Evolutionary conservation across 148 eudicot species (phyloP).

Genomic region (Amaranthus palmeri): DNA sequence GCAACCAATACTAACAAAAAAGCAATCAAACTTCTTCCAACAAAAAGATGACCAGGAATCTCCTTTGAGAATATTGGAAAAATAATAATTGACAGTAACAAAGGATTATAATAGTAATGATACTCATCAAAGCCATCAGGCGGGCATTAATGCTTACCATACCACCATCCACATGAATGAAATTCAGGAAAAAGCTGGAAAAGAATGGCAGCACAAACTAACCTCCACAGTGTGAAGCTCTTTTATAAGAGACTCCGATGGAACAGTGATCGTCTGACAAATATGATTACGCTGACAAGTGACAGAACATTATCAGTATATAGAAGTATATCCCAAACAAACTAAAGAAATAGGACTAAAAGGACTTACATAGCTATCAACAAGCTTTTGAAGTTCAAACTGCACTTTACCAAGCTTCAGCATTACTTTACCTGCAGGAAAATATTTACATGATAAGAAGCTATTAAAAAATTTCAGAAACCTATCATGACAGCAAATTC

Average conservation of each 20-base stretch:
- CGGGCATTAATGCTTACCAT: background rate
- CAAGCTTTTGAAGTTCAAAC: conserved; percentile 77
- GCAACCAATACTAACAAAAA: background rate
- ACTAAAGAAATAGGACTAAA: background rate
- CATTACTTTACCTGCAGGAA: conserved; percentile 69
- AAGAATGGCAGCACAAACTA: conserved; percentile 16
- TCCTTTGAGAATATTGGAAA: background rate
- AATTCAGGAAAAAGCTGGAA: background rate
- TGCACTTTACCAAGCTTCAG: conserved; percentile 83
- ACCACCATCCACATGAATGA: background rate
- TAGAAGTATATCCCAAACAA: background rate
- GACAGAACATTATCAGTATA: conserved; percentile 14
- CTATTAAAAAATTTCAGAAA: background rate
- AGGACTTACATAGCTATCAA: conserved; percentile 79
- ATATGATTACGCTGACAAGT: conserved; percentile 81
- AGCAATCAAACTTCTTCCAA: background rate
- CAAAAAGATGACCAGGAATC: background rate
- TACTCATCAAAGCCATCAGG: background rate
- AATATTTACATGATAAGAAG: background rate
- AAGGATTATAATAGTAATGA: background rate
- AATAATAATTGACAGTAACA: background rate
- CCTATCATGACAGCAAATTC: background rate
- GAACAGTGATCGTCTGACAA: conserved; percentile 69
- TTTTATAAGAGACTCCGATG: conserved; percentile 93
- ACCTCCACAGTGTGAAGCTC: conserved; percentile 90